Percentiles rank a stretch among this genome's conserved stretches.
Evolutionary conservation across 257 asterid species (phyloP).

Genomic region (Gentiana dahurica): DNA sequence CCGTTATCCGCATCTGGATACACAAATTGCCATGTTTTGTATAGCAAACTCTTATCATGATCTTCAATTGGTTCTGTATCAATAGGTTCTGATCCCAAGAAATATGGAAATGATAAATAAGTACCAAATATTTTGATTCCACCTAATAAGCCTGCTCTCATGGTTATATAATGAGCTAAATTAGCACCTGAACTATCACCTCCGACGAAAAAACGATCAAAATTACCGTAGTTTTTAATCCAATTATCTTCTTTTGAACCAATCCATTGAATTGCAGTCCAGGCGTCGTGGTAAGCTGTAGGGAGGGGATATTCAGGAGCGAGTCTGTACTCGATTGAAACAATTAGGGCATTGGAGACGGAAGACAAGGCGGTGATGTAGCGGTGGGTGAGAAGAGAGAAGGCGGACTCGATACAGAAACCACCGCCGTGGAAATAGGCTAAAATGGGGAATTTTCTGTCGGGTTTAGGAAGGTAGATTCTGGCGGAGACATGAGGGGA

Average conservation of each 20-base stretch:
- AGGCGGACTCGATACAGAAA: conserved; percentile 17
- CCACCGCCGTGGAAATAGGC: conserved; percentile 24
- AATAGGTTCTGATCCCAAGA: too few relatives aligned
- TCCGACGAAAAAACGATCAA: too few relatives aligned
- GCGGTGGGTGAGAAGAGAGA: conserved; percentile 4
- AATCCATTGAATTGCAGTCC: conserved; percentile 24
- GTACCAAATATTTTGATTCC: too few relatives aligned
- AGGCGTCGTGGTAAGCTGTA: conserved; percentile 16
- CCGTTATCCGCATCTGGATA: too few relatives aligned
- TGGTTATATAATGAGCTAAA: too few relatives aligned
- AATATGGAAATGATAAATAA: too few relatives aligned
- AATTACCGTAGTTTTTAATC: too few relatives aligned
- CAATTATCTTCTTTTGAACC: conserved; percentile 1
- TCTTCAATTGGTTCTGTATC: background rate
- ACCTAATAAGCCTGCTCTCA: too few relatives aligned
- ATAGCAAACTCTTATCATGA: background rate
- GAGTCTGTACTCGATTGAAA: conserved; percentile 20
- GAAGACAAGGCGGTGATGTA: conserved; percentile 8
- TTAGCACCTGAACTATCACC: too few relatives aligned
- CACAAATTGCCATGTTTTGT: conserved; percentile 9
- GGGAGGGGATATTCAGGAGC: conserved; percentile 27
- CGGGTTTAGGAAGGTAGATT: conserved; percentile 20
- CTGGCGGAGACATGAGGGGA: conserved; percentile 20
- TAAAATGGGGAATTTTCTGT: conserved; percentile 15
- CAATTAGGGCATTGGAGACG: conserved; percentile 5